Evolutionary conservation across 2,329 filamentous ascomycete species (phyloP), one percentile per base, ranked within the genome.

Genomic region (Hyphodiscus sp.): DNA sequence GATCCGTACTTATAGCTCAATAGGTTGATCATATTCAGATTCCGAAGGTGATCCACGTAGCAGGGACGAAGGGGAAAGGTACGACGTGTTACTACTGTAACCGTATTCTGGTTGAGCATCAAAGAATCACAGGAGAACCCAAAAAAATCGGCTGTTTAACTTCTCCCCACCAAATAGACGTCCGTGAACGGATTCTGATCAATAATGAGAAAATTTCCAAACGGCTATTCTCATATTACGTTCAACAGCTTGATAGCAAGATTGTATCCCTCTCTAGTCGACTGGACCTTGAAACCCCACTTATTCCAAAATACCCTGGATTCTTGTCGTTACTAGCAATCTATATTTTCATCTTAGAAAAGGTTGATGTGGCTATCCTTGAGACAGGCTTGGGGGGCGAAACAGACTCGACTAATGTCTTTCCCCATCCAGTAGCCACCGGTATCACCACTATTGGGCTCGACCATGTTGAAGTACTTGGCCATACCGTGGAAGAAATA

Each of bases 21-120:
- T n/a, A n/a, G n/a, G n/a, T n/a, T n/a, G n/a, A n/a, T n/a, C n/a
- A n/a, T n/a, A n/a, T n/a, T n/a, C n/a, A n/a, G n/a, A n/a, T n/a
- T n/a, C n/a, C n/a, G n/a, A n/a, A n/a, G n/a, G n/a, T n/a, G n/a
- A n/a, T 90, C 41, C 85, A 89, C 68, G 78, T 90, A 23, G 80
- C 85, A 20, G 86, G 86, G 5, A 89, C 85, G n/a, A 89, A 89
- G 67, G 86, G 86, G 6, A 90, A 89, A 69, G 86, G 86, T 29
- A 85, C 80, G 63, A 87, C 84, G 1, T 89, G 85, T 64, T 84
- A 84, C 41, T 87, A 85, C 59, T 74, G 81, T 54, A 76, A 82
- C 57, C 81, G 80, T 7, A 82, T 89, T 56, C 76, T 89, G 45
- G 70, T 73, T 16, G 73, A 74, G 49, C 78, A 82, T 62, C 74